A percentile compares a stretch with the other conserved stretches of the same genome.
These are phyloP conservation scores for Dipodascus albidus DNA, from an alignment of 805 yeast species.

Conservation along the genomic window DNA sequence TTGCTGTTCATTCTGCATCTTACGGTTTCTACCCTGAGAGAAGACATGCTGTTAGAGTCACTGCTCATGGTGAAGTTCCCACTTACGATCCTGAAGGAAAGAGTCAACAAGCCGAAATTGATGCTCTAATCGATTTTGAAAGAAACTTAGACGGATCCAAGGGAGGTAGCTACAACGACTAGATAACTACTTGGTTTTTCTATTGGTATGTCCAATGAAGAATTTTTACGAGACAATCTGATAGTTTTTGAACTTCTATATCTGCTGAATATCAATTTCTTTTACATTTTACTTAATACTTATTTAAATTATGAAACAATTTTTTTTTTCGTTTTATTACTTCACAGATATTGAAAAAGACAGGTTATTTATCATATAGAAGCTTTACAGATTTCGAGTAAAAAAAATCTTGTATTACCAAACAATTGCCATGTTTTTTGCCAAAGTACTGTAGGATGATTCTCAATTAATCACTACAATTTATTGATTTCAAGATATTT, in stretches of 20 bases:
- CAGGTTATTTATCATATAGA: too few species aligned
- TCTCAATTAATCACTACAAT: neutral
- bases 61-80: conserved; percentile 70
- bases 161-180: conserved; percentile 24
- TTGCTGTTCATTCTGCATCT: conserved; percentile 56
- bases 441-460: neutral
- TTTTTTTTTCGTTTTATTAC: neutral
- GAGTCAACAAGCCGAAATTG: conserved; percentile 17
- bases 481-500: too few species aligned
- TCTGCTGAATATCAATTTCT: too few species aligned
- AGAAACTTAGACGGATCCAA: conserved; percentile 21
- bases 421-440: too few species aligned
- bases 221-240: neutral
- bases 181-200: neutral
- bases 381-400: too few species aligned
- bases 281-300: neutral
- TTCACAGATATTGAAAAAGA: too few species aligned
- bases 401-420: too few species aligned
- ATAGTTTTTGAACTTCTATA: too few species aligned
- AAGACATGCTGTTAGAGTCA: conserved; percentile 65
- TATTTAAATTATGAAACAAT: too few species aligned
- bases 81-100: conserved; percentile 15
- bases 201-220: too few species aligned
- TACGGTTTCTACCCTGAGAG: conserved; percentile 64
- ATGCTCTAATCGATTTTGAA: conserved; percentile 16